Conservation (phyloP, 2,329 filamentous ascomycete species). For the Hortaea sp. region DNA sequence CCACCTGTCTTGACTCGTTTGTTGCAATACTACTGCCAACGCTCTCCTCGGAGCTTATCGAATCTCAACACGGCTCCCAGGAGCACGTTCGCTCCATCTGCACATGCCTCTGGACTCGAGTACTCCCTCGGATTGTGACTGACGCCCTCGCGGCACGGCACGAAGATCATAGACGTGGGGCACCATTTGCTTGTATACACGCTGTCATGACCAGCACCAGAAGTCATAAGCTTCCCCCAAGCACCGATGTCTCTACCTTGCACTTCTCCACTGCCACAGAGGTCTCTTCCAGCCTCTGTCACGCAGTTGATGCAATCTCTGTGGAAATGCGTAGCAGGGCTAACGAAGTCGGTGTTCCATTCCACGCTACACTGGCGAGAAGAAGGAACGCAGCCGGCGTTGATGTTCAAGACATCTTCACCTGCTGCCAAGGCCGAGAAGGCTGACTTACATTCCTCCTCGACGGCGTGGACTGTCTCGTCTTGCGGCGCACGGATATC, state of each 20-base stretch:
- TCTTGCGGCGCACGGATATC: constrained; percentile 55
- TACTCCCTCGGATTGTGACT: constrained; percentile 40
- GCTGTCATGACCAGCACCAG: constrained; percentile 54
- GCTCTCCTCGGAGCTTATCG: constrained; percentile 27
- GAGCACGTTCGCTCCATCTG: constrained; percentile 39
- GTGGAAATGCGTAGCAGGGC: constrained; percentile 55
- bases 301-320: constrained; percentile 58
- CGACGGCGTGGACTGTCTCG: constrained; percentile 46
- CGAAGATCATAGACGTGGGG: constrained; percentile 40
- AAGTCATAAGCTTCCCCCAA: constrained; percentile 44
- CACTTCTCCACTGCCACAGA: constrained; percentile 39
- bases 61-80: constrained; percentile 41
- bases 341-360: constrained; percentile 54
- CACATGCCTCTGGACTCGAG: constrained; percentile 36
- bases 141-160: constrained; percentile 38
- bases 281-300: constrained; percentile 46
- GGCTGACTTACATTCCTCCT: constrained; percentile 45
- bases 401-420: constrained; percentile 41
- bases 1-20: background rate
- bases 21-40: background rate
- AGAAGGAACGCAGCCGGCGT: constrained; percentile 32
- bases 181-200: constrained; percentile 35
- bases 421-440: constrained; percentile 52
- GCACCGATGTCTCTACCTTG: constrained; percentile 22
- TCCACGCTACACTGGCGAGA: constrained; percentile 37